Conservation (phyloP, 306 rosid genomes). For the Fagus crenata region DNA sequence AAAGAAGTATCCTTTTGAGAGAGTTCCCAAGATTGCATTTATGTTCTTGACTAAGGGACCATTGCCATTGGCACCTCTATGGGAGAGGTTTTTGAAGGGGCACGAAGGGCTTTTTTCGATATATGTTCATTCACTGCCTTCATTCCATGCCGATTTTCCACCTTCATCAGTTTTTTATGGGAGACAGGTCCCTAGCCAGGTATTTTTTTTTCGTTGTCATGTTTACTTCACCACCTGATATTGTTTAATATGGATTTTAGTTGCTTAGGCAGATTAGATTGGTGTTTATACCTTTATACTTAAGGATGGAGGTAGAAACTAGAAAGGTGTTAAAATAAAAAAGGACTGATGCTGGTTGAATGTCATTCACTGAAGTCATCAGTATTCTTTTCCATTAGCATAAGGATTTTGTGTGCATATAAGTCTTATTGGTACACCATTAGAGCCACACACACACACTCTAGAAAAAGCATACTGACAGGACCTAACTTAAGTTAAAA, state of each 20-base stretch:
- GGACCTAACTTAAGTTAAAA: neutral
- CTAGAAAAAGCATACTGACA: neutral
- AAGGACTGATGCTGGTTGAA: neutral
- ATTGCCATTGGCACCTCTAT: slow-evolving; percentile 82
- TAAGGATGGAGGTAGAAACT: too few species aligned
- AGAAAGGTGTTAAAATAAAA: too few species aligned
- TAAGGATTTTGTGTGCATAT: neutral
- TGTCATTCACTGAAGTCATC: neutral
- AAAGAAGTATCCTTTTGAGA: slow-evolving; percentile 58
- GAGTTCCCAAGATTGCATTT: slow-evolving; percentile 89
- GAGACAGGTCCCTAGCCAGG: slow-evolving; percentile 95
- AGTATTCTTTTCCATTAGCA: neutral
- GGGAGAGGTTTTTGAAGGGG: slow-evolving; percentile 93
- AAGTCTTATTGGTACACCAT: neutral
- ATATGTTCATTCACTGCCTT: slow-evolving; percentile 83
- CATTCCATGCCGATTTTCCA: slow-evolving; percentile 58
- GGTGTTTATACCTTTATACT: too few species aligned
- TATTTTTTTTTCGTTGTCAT: slow-evolving; percentile 7
- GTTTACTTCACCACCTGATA: too few species aligned
- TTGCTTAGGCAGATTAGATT: too few species aligned
- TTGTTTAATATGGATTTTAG: too few species aligned
- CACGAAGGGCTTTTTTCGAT: slow-evolving; percentile 60
- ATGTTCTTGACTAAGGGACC: slow-evolving; percentile 97
- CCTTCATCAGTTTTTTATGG: slow-evolving; percentile 61
- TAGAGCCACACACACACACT: neutral